phyloP scores from a whole-genome alignment of 2,329 filamentous ascomycete species.

The Coniochaeta prunicola region DNA sequence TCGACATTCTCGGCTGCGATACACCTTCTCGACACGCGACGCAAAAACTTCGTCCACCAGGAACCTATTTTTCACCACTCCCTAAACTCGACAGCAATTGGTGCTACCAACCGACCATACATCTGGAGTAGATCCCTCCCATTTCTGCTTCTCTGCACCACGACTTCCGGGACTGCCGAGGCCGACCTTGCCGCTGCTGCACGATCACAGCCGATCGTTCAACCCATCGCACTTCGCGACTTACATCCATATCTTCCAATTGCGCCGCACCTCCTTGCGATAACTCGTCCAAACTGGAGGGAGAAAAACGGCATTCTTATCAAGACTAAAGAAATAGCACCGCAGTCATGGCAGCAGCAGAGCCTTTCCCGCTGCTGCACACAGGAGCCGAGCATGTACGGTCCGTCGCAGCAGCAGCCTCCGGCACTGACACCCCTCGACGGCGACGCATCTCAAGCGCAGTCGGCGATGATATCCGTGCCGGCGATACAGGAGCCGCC shows the following conservation, averaged over 20 bases:
- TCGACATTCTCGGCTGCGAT: no score
- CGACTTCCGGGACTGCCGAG: not conserved
- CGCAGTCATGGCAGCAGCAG: slow-evolving; percentile 33
- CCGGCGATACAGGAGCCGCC: slow-evolving; percentile 48
- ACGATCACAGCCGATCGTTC: not conserved
- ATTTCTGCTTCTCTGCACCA: not conserved
- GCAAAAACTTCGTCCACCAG: not conserved
- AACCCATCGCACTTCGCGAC: not conserved
- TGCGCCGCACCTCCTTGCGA: not conserved
- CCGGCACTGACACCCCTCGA: slow-evolving; percentile 27
- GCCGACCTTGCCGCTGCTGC: not conserved
- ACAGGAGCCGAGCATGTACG: slow-evolving; percentile 40
- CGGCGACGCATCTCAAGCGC: slow-evolving; percentile 50
- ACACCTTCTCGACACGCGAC: not conserved
- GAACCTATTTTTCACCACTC: not conserved
- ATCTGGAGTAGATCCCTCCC: not conserved
- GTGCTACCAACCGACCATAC: not conserved
- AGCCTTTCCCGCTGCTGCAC: slow-evolving; percentile 50
- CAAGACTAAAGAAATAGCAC: not conserved
- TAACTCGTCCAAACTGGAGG: not conserved
- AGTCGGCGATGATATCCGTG: slow-evolving; percentile 43
- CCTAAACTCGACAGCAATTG: not conserved
- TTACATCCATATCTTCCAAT: not conserved
- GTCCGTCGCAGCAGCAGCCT: slow-evolving; percentile 17
- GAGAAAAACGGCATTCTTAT: not conserved